Evolutionary conservation across 768 basidiomycete species (phyloP), one percentile per base, ranked within the genome.

Genomic region (Glaciozyma martinii): DNA sequence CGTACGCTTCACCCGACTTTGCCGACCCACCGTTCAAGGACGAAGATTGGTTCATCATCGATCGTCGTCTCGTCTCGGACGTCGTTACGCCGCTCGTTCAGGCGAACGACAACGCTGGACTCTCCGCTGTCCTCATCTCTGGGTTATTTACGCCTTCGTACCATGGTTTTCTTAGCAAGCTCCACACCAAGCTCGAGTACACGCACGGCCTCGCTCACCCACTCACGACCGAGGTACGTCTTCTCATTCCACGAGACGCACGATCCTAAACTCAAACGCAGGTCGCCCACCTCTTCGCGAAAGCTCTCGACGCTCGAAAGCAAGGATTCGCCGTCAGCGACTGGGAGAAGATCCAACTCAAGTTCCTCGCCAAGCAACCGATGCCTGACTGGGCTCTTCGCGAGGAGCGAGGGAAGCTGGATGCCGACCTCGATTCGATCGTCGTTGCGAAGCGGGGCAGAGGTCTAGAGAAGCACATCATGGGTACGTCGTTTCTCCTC

Each of bases 11-110:
- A 29, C 62, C 62, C 15, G 5, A n/a, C 1, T 68, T 59, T 52
- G 66, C 66, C 56, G 62, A 64, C 18, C 66, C 63, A 0, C 66
- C 66, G n/a, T 68, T 68, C 62, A 23, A 6, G 10, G 66, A 68
- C 53, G 16, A 19, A 2, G 59, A 64, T 56, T 68, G 63, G 63
- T 68, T 68, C 66, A 25, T 53, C 1, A 57, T 68, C 46, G 63
- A 68, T 40, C 43, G 40, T 0, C 55, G 66, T 1, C 1, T 13
- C 3, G 66, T 63, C 15, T 15, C 16, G 4, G 57, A 61, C n/a
- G 1, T 15, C 30, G 53, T 64, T 21, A 10, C 27, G 25, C 60
- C 62, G n/a, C 50, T 64, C 33, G 19, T 68, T 21, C 25, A 6
- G 1, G 1, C 25, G 1, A 23, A n/a, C 9, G 56, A 64, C 43